These are phyloP conservation scores for Penicillium canariense DNA, from an alignment of 495 filamentous ascomycete species.

Conservation along the genomic window DNA sequence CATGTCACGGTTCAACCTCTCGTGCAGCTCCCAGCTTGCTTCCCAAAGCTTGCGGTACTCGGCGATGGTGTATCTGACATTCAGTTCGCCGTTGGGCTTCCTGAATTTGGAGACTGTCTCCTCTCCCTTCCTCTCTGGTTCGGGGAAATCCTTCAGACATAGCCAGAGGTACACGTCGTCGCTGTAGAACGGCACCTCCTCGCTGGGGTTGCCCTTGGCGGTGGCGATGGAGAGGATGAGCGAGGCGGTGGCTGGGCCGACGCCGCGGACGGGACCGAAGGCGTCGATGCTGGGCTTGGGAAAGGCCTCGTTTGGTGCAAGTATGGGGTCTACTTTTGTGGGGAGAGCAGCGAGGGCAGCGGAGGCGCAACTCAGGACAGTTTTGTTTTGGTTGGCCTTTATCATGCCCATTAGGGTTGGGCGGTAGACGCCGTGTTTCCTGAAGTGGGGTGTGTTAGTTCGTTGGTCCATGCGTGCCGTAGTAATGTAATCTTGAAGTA, in stretches of 20 bases:
- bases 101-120: slow-evolving; percentile 23
- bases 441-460: slow-evolving; percentile 15
- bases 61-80: slow-evolving; percentile 62
- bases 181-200: slow-evolving; percentile 67
- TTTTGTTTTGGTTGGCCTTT: slow-evolving; percentile 52
- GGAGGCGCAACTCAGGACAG: slow-evolving; percentile 43
- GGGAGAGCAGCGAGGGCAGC: slow-evolving; percentile 43
- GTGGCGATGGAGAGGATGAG: slow-evolving; percentile 63
- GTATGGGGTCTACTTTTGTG: slow-evolving; percentile 5
- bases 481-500: no score
- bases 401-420: slow-evolving; percentile 65
- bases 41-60: slow-evolving; percentile 59
- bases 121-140: background rate
- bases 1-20: slow-evolving; percentile 36
- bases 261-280: slow-evolving; percentile 56
- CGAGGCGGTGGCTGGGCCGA: slow-evolving; percentile 73
- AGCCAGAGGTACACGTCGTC: slow-evolving; percentile 74
- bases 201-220: slow-evolving; percentile 13
- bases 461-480: no score
- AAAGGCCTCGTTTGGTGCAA: slow-evolving; percentile 28
- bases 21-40: slow-evolving; percentile 41
- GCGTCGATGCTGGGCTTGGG: slow-evolving; percentile 42
- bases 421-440: slow-evolving; percentile 66
- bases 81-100: slow-evolving; percentile 40
- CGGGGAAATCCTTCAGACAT: slow-evolving; percentile 33